phyloP scores from a whole-genome alignment of 192 early-diverging fungal species.

The Geranomyces variabilis region DNA sequence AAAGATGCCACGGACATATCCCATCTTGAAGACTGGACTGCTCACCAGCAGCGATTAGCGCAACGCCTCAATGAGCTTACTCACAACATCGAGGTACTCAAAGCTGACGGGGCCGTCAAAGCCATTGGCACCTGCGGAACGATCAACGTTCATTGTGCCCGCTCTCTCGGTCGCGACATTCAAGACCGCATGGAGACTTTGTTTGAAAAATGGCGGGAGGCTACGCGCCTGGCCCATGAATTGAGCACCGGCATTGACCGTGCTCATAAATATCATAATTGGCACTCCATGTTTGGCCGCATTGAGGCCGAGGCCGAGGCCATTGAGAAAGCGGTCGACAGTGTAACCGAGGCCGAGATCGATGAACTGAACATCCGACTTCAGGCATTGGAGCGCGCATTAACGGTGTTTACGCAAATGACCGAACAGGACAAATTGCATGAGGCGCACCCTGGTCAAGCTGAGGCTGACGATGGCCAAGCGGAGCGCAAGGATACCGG shows the following conservation, averaged over 20 bases:
- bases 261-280: slow-evolving; percentile 18
- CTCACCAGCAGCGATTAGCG: not conserved
- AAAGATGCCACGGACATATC: not conserved
- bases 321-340: not conserved
- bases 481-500: not conserved
- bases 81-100: not conserved
- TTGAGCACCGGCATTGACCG: slow-evolving; percentile 18
- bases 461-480: not conserved
- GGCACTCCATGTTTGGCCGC: slow-evolving; percentile 13
- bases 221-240: slow-evolving; percentile 13
- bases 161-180: not conserved
- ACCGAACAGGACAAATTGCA: slow-evolving; percentile 23
- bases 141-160: not conserved
- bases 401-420: slow-evolving; percentile 15
- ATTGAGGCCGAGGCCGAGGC: slow-evolving; percentile 7
- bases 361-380: not conserved
- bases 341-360: not conserved
- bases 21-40: slow-evolving; percentile 19
- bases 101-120: not conserved
- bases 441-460: not conserved
- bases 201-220: slow-evolving; percentile 22
- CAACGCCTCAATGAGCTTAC: not conserved
- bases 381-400: slow-evolving; percentile 7
- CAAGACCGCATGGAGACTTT: slow-evolving; percentile 8
- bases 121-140: not conserved